These are phyloP conservation scores for Kwoniella bestiolae DNA, from an alignment of 768 basidiomycete species.

Conservation along the genomic window DNA sequence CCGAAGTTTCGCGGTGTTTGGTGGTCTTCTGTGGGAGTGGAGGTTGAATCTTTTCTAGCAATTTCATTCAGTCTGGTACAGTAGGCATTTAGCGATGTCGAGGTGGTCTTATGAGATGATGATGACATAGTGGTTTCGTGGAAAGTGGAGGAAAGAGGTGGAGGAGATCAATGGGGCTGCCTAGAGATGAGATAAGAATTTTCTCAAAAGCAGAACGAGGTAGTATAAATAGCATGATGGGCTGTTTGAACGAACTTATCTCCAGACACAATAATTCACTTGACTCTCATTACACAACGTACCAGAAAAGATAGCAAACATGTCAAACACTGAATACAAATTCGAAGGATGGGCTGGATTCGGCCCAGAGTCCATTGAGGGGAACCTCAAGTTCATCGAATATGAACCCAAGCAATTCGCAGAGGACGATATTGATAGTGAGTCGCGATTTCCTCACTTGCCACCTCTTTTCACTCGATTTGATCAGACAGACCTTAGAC, in stretches of 20 bases:
- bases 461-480: not conserved
- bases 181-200: not conserved
- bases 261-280: too few relatives aligned
- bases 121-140: not conserved
- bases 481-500: too few relatives aligned
- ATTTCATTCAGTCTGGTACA: not conserved
- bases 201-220: not conserved
- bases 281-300: too few relatives aligned
- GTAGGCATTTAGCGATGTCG: not conserved
- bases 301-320: not conserved
- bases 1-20: too few relatives aligned
- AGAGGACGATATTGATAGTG: constrained; percentile 64
- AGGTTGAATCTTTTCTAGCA: too few relatives aligned
- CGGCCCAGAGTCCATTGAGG: constrained; percentile 45
- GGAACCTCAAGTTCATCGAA: constrained; percentile 51
- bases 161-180: too few relatives aligned
- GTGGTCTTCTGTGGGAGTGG: too few relatives aligned
- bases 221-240: not conserved
- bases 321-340: constrained; percentile 39
- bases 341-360: constrained; percentile 53
- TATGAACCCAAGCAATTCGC: constrained; percentile 65
- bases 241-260: too few relatives aligned
- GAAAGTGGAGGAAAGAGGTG: not conserved
- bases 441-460: constrained; percentile 4
- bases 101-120: not conserved